Percentiles rank a stretch among this genome's conserved stretches.
Evolutionary conservation across 306 rosid genomes (phyloP).

Genomic region (Rubus parviflorus): DNA sequence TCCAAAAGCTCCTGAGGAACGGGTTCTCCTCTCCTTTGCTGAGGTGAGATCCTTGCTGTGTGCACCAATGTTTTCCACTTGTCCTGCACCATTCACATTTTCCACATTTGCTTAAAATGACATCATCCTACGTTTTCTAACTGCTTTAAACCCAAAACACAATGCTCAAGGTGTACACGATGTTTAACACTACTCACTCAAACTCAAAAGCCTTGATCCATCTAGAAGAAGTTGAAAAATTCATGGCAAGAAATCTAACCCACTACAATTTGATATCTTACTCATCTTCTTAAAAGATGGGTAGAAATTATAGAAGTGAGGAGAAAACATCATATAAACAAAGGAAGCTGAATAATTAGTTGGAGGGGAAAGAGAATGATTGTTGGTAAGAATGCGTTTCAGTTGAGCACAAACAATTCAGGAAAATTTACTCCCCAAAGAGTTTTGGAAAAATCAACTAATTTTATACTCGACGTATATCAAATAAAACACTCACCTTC

Average conservation of each 20-base stretch:
- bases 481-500: slow-evolving; percentile 46
- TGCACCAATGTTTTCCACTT: slow-evolving; percentile 88
- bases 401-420: not conserved
- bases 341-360: not conserved
- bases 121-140: not conserved
- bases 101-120: not conserved
- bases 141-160: not conserved
- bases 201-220: not conserved
- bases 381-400: not conserved
- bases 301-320: not conserved
- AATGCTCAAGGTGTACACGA: not conserved
- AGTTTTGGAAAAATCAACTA: not conserved
- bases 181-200: slow-evolving; percentile 7
- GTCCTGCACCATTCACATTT: slow-evolving; percentile 45
- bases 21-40: slow-evolving; percentile 77
- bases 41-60: slow-evolving; percentile 79
- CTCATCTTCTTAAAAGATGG: not conserved
- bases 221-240: not conserved
- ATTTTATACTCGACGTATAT: not conserved
- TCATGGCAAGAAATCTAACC: not conserved
- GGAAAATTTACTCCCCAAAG: not conserved
- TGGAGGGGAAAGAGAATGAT: not conserved
- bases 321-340: not conserved
- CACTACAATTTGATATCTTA: not conserved
- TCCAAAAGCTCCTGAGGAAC: slow-evolving; percentile 83